These are phyloP conservation scores for Populus tremula DNA, from an alignment of 345 rosid species.

Conservation along the genomic window DNA sequence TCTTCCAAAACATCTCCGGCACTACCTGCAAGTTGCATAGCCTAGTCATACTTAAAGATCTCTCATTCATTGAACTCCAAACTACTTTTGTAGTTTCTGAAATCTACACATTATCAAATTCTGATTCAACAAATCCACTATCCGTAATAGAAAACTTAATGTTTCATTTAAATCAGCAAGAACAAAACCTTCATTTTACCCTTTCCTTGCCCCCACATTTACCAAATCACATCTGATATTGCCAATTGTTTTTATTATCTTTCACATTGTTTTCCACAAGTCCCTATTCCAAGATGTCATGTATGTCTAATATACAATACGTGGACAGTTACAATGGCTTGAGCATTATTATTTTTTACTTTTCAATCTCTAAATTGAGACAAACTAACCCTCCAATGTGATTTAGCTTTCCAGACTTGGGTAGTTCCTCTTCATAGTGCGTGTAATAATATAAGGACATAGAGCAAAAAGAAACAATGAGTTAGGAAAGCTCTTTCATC, in stretches of 20 bases:
- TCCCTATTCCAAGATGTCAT: neutral
- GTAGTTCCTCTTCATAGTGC: neutral
- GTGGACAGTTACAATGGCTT: neutral
- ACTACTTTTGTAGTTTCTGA: neutral
- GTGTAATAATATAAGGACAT: neutral
- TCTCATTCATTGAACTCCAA: neutral
- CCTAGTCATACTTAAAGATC: neutral
- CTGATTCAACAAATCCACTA: neutral
- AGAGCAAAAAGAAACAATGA: neutral
- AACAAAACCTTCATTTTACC: neutral
- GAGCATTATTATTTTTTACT: neutral
- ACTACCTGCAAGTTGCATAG: slow-evolving; percentile 23
- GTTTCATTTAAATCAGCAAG: neutral
- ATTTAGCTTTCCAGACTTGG: neutral
- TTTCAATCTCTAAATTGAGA: neutral
- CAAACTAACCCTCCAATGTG: neutral
- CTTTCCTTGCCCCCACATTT: neutral
- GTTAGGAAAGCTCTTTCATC: neutral
- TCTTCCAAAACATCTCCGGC: slow-evolving; percentile 40
- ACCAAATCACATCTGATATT: neutral
- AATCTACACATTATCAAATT: neutral
- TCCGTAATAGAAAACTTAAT: neutral
- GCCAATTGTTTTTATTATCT: neutral
- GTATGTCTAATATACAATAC: neutral
- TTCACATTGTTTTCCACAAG: neutral